A percentile compares a stretch with the other conserved stretches of the same genome.
These are phyloP conservation scores for Claviceps africana DNA, from an alignment of 2,329 filamentous ascomycete genomes.

Conservation along the genomic window DNA sequence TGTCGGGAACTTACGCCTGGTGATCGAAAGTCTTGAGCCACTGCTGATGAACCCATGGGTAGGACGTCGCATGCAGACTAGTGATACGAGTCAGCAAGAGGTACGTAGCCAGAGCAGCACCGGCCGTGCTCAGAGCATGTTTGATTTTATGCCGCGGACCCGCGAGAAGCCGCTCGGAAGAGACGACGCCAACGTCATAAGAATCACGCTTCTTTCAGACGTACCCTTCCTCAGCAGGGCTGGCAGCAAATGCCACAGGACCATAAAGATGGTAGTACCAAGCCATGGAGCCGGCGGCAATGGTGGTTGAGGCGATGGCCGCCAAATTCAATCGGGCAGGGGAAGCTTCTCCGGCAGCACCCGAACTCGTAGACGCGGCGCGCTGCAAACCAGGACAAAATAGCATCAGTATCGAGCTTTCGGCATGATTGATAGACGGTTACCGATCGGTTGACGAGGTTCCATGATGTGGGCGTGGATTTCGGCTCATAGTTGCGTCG, in stretches of 20 bases:
- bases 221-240: constrained; percentile 95
- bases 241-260: constrained; percentile 73
- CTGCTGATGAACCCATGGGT: constrained; percentile 91
- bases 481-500: constrained; percentile 16
- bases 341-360: constrained; percentile 54
- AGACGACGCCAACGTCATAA: not conserved
- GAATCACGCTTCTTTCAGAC: constrained; percentile 25
- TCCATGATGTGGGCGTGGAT: constrained; percentile 10
- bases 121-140: constrained; percentile 9
- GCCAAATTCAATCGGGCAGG: constrained; percentile 75
- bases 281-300: constrained; percentile 77
- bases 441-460: constrained; percentile 16
- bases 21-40: constrained; percentile 95
- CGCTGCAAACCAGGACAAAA: constrained; percentile 29
- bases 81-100: constrained; percentile 15
- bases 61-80: constrained; percentile 81
- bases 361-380: constrained; percentile 59
- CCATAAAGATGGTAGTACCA: constrained; percentile 98
- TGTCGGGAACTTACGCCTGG: constrained; percentile 56
- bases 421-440: constrained; percentile 8
- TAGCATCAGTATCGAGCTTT: constrained; percentile 24
- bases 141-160: constrained; percentile 21
- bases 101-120: constrained; percentile 1
- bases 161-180: not conserved
- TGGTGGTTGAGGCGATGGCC: constrained; percentile 71